Base-by-base conservation (phyloP, 352 stramenopile genomes). In the Pythium myriotylum region DNA sequence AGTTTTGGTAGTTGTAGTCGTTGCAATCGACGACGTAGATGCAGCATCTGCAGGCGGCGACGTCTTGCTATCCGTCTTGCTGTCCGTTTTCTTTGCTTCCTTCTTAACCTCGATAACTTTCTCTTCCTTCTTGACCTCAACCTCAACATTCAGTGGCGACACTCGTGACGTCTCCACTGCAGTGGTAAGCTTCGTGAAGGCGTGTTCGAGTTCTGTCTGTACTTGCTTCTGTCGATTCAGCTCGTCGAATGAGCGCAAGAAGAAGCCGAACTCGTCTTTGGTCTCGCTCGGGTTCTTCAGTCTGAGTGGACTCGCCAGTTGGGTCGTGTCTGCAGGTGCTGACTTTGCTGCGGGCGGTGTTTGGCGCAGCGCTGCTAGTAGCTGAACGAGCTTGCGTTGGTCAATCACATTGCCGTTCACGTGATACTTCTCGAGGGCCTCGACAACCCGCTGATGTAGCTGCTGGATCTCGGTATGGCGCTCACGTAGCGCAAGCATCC, bases 231-330 rank as follows among this genome's bases (percentile, higher is more conserved):
- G 78, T 56, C 80, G 68, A 6, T 67, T 58, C 17, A 88, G 71
- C 46, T 89, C 80, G 29, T 89, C 82, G 54, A 81, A 91, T 5
- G 79, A 78, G 51, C 85, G 83, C 9, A 89, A 57, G 22, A 91
- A 74, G 49, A 89, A 91, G 16, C 64, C 76, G 53, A 86, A 86
- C 48, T 89, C 82, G 39, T 91, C 82, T 39, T 86, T 87, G 49
- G 54, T 20, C 29, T 61, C 54, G 51, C 46, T 46, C 12, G 58
- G 47, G 14, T 32, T 56, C 55, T 33, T 23, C 13, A 50, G 17
- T 45, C 57, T 64, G 29, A 62, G 60, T 14, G 60, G 60, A 39
- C 60, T 56, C 14, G 52, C 57, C 1, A 58, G 41, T 32, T 59
- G 39, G 22, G 42, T 40, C 0, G 52, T 45, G 17, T 41, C 33